Conservation (phyloP, 1,139 yeast species). For the Pichia sp. region DNA sequence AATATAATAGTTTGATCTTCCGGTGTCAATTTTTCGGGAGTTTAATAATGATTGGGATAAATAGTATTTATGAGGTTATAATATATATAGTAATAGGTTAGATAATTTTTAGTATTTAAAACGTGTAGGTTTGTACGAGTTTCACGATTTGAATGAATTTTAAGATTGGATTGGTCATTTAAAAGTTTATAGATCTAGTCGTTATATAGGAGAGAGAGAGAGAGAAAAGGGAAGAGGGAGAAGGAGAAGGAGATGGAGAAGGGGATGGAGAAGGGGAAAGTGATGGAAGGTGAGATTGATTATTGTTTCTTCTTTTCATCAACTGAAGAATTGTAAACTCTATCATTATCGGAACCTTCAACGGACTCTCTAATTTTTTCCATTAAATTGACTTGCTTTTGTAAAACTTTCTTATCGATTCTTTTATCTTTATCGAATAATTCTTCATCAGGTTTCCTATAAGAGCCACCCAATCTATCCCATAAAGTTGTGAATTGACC, state of each 20-base stretch:
- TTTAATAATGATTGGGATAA: too few species aligned
- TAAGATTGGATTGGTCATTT: neutral
- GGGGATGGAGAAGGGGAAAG: neutral
- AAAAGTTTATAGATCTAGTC: neutral
- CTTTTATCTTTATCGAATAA: slow-evolving; percentile 62
- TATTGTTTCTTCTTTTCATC: slow-evolving; percentile 19
- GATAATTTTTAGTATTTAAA: too few species aligned
- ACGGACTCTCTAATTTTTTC: slow-evolving; percentile 72
- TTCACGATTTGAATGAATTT: too few species aligned
- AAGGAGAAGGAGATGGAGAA: neutral
- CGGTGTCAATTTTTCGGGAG: too few species aligned
- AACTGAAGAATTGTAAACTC: slow-evolving; percentile 44
- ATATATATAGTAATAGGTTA: too few species aligned
- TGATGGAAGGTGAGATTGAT: too few species aligned
- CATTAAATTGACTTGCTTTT: slow-evolving; percentile 64
- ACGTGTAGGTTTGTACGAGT: too few species aligned
- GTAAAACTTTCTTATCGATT: slow-evolving; percentile 59
- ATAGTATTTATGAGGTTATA: too few species aligned
- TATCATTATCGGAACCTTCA: slow-evolving; percentile 64
- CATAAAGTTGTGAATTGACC: slow-evolving; percentile 97
- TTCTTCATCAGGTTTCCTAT: slow-evolving; percentile 85
- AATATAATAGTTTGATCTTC: too few species aligned
- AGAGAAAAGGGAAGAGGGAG: neutral
- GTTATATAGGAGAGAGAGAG: neutral
- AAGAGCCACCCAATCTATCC: slow-evolving; percentile 93